These are phyloP conservation scores for Hyaloperonospora brassicae DNA, from an alignment of 352 stramenopile species.

Conservation along the genomic window DNA sequence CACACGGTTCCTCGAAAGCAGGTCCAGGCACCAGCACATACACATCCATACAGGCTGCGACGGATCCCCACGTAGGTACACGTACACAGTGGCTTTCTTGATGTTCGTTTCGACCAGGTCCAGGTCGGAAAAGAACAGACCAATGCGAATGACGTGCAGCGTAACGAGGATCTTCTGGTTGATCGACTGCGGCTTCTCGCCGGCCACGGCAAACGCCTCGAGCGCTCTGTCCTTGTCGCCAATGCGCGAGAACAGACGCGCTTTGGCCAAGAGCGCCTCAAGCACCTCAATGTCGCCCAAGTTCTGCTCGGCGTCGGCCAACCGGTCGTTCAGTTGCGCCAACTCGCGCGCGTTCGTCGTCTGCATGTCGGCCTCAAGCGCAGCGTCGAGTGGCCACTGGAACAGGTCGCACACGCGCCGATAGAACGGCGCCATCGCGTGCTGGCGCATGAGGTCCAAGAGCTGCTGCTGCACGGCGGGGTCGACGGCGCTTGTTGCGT, in stretches of 20 bases:
- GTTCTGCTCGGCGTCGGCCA: slow-evolving; percentile 92
- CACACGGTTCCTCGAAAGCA: too few species aligned
- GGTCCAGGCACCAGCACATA: too few species aligned
- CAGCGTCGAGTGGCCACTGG: slow-evolving; percentile 48
- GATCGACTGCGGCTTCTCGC: slow-evolving; percentile 91
- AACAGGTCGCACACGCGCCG: slow-evolving; percentile 60
- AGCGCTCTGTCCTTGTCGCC: slow-evolving; percentile 88
- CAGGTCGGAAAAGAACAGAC: slow-evolving; percentile 82
- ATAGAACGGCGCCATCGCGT: slow-evolving; percentile 82
- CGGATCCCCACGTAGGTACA: slow-evolving; percentile 2
- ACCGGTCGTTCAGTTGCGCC: slow-evolving; percentile 71
- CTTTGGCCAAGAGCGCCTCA: slow-evolving; percentile 89
- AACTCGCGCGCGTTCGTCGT: slow-evolving; percentile 63
- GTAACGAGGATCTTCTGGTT: slow-evolving; percentile 97
- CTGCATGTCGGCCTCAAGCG: slow-evolving; percentile 52
- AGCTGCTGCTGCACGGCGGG: slow-evolving; percentile 41
- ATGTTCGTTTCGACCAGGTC: slow-evolving; percentile 81
- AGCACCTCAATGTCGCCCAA: slow-evolving; percentile 97
- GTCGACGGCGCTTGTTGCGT: slow-evolving; percentile 28
- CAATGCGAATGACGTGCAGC: slow-evolving; percentile 89
- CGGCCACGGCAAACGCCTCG: slow-evolving; percentile 86
- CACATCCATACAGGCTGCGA: not conserved
- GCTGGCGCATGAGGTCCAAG: slow-evolving; percentile 48
- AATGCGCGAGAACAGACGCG: slow-evolving; percentile 90
- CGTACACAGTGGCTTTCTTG: slow-evolving; percentile 77